phyloP scores from a whole-genome alignment of 495 filamentous ascomycete species.

The Amphirosellinia nigrospora region DNA sequence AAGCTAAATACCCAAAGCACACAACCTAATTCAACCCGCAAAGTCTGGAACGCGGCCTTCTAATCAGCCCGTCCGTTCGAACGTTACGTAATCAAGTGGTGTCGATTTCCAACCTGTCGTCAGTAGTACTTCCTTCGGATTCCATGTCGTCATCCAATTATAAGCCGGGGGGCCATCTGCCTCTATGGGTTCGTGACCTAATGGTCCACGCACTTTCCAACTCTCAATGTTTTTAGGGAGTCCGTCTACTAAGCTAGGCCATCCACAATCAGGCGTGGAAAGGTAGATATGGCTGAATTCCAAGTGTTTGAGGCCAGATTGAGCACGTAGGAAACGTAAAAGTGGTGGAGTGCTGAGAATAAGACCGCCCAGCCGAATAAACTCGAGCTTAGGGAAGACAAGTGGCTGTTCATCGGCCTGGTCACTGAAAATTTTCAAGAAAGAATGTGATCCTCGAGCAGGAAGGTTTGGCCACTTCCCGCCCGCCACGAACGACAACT shows the following conservation, averaged over 20 bases:
- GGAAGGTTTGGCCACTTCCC: conserved; percentile 5
- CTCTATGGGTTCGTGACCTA: conserved; percentile 17
- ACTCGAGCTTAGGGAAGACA: conserved; percentile 8
- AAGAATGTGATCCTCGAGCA: conserved; percentile 11
- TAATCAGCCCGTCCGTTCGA: not conserved
- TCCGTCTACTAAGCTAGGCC: conserved; percentile 8
- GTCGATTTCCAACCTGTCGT: conserved; percentile 8
- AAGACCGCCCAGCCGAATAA: not conserved
- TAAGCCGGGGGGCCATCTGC: conserved; percentile 7
- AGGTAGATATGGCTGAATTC: conserved; percentile 10
- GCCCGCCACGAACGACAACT: not conserved
- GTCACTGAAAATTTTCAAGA: conserved; percentile 16
- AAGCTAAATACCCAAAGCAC: no score
- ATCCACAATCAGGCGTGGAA: not conserved
- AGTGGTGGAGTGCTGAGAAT: conserved; percentile 9
- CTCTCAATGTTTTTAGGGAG: not conserved
- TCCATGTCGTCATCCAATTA: conserved; percentile 18
- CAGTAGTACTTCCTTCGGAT: not conserved
- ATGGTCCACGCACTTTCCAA: conserved; percentile 1
- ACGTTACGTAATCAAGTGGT: not conserved
- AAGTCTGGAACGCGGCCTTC: no score
- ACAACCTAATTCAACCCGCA: no score
- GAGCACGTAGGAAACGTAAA: conserved; percentile 16
- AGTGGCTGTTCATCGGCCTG: not conserved
- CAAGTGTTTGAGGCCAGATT: not conserved